These are phyloP conservation scores for Isoetes engelmannii DNA, from an alignment of 83 land plant genomes.

Conservation along the genomic window DNA sequence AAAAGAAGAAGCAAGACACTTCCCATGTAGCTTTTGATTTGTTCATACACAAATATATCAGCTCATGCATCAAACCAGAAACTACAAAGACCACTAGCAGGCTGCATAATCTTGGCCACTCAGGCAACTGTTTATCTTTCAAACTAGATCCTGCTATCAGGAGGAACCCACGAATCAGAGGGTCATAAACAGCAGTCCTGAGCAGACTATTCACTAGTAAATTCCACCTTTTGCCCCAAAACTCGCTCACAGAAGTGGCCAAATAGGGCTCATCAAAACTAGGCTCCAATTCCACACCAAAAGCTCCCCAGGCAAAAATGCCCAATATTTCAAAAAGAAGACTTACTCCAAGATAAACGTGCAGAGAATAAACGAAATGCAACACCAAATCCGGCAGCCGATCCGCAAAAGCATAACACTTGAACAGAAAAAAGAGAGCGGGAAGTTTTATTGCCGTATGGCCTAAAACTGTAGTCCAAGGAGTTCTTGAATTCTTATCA, in stretches of 20 bases:
- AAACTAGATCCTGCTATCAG: too few relatives aligned
- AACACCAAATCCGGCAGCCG: neutral
- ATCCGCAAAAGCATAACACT: neutral
- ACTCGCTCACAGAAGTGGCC: slow-evolving; percentile 2
- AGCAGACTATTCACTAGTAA: slow-evolving; percentile 1
- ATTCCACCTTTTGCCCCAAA: slow-evolving; percentile 17
- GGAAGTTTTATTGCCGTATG: too few relatives aligned
- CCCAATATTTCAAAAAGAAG: neutral
- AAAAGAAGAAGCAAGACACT: slow-evolving; percentile 8
- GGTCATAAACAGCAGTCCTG: slow-evolving; percentile 4
- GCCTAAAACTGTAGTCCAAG: neutral
- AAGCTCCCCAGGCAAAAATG: neutral
- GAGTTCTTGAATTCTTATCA: too few relatives aligned
- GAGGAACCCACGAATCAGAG: neutral
- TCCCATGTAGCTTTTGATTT: slow-evolving; percentile 3
- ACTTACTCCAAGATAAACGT: neutral
- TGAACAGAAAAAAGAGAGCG: neutral
- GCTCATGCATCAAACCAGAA: slow-evolving; percentile 12
- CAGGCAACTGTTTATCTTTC: too few relatives aligned
- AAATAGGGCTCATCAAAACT: slow-evolving; percentile 9
- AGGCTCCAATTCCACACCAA: slow-evolving; percentile 9
- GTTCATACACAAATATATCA: slow-evolving; percentile 1
- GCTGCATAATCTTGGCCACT: neutral
- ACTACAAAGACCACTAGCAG: slow-evolving; percentile 2
- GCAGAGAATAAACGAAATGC: slow-evolving; percentile 3